Evolutionary conservation across 2,329 filamentous ascomycete species (phyloP).

Genomic region (Ilyonectria sp.): DNA sequence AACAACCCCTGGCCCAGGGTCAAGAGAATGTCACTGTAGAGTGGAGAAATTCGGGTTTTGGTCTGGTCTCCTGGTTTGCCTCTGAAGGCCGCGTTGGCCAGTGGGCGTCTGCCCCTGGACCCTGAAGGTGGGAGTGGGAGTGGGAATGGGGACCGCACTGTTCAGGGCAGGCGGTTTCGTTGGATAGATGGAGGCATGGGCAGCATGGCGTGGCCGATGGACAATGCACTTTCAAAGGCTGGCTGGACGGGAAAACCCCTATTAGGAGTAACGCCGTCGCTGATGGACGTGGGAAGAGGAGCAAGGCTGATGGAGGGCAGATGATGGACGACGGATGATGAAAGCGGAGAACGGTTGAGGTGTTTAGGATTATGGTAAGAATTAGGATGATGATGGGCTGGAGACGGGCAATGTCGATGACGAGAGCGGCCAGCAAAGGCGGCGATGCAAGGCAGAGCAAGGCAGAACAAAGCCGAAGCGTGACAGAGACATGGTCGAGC

Average conservation of each 20-base stretch:
- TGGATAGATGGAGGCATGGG: slow-evolving; percentile 8
- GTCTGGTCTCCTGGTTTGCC: neutral
- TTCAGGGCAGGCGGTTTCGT: slow-evolving; percentile 13
- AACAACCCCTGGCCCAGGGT: slow-evolving; percentile 8
- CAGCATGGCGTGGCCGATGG: slow-evolving; percentile 12
- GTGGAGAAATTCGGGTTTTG: neutral
- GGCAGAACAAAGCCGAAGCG: neutral
- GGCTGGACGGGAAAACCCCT: slow-evolving; percentile 13
- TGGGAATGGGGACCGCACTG: slow-evolving; percentile 18
- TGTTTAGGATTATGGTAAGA: slow-evolving; percentile 32
- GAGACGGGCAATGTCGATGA: slow-evolving; percentile 18
- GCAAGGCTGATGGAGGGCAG: slow-evolving; percentile 32
- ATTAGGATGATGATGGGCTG: slow-evolving; percentile 10
- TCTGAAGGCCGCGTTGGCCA: slow-evolving; percentile 6
- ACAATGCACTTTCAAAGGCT: slow-evolving; percentile 11
- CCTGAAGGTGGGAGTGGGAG: slow-evolving; percentile 18
- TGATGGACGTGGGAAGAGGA: slow-evolving; percentile 5
- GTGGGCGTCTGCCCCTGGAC: slow-evolving; percentile 28
- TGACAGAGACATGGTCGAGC: neutral
- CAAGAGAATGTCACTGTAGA: slow-evolving; percentile 2
- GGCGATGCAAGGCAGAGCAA: slow-evolving; percentile 6
- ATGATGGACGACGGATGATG: slow-evolving; percentile 16
- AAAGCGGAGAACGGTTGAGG: slow-evolving; percentile 23
- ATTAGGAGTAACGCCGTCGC: slow-evolving; percentile 25
- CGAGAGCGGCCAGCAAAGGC: slow-evolving; percentile 21